Percentiles rank a stretch among this genome's conserved stretches.
Conservation (phyloP, 305 asterid species). For the Rubia tinctorum region DNA sequence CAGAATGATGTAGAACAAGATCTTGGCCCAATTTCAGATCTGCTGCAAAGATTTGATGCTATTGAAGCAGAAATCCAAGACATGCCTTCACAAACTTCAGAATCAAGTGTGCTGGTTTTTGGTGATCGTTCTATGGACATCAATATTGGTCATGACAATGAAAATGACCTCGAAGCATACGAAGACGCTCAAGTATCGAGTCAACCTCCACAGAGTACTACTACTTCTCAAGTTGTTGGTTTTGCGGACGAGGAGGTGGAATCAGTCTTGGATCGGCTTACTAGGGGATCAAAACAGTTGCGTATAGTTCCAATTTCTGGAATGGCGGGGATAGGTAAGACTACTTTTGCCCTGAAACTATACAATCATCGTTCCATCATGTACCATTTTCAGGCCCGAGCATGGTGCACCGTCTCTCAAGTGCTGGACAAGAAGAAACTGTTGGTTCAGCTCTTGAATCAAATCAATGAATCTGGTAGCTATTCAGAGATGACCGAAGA, state of each 20-base stretch:
- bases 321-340: neutral
- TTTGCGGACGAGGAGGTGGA: neutral
- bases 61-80: neutral
- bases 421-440: neutral
- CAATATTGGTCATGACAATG: neutral
- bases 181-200: neutral
- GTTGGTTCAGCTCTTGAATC: neutral
- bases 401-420: neutral
- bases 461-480: neutral
- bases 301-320: neutral
- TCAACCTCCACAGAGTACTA: neutral
- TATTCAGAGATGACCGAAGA: neutral
- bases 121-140: neutral
- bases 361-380: neutral
- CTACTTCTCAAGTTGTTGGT: neutral
- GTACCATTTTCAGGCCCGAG: neutral
- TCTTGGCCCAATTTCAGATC: neutral
- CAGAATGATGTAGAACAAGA: neutral
- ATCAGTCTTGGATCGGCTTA: neutral
- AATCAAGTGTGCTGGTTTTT: neutral
- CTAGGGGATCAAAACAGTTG: neutral
- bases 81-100: neutral
- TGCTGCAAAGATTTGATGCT: neutral
- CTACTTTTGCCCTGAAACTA: neutral
- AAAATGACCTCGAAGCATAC: neutral